Conservation (phyloP, 768 basidiomycete species). For the Gautieria morchelliformis region DNA sequence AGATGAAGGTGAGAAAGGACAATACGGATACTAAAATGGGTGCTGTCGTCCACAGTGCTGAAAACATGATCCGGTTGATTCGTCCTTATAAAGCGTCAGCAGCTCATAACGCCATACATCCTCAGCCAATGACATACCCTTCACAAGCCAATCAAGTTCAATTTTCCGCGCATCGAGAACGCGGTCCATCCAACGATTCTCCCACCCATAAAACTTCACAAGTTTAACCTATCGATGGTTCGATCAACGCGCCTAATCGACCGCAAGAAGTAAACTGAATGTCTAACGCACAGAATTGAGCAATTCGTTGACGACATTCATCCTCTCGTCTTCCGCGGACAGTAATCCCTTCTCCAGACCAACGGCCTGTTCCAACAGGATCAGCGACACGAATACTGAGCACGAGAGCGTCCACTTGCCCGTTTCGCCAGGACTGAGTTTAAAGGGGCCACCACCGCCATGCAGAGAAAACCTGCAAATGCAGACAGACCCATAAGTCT, state of each 20-base stretch:
- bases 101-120: background rate
- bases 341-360: slow-evolving; percentile 50
- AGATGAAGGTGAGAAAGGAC: slow-evolving; percentile 66
- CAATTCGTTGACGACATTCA: slow-evolving; percentile 69
- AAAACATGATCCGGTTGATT: slow-evolving; percentile 64
- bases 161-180: slow-evolving; percentile 51
- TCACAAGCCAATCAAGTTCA: slow-evolving; percentile 57
- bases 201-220: slow-evolving; percentile 81
- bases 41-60: slow-evolving; percentile 60
- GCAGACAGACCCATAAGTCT: no score
- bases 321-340: slow-evolving; percentile 62
- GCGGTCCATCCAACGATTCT: slow-evolving; percentile 63
- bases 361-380: no score
- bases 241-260: background rate
- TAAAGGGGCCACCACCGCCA: no score
- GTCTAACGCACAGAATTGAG: slow-evolving; percentile 49
- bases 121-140: background rate
- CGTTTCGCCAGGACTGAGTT: slow-evolving; percentile 58
- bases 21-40: slow-evolving; percentile 76
- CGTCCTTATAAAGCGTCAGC: slow-evolving; percentile 34
- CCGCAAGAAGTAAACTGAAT: no score
- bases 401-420: no score
- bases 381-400: no score
- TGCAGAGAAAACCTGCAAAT: no score
- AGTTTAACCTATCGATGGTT: slow-evolving; percentile 45